Evolutionary conservation across 2,329 filamentous ascomycete species (phyloP), one percentile per base, ranked within the genome.

Genomic region (Aspergillus felis): DNA sequence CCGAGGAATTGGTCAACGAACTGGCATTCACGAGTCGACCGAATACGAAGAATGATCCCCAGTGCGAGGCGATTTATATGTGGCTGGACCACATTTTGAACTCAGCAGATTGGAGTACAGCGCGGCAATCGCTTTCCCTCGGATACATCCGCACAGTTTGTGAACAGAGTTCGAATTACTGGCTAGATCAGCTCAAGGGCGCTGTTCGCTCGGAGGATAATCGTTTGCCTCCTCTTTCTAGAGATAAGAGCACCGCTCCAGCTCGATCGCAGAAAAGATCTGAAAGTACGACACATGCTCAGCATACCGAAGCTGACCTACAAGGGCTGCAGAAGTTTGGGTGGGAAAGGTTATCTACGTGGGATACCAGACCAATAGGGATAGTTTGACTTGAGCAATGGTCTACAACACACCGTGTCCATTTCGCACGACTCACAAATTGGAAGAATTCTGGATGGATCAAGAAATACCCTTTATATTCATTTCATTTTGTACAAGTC

Each of bases 21-120:
- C 65, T 82, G 55, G 70, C 71, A 1, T 66, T 68, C 49, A 55
- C 63, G 29, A 55, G 52, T 3, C 38, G 55, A 35, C 42, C 60
- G 46, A 55, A 66, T 57, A 27, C 58, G 32, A 64, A 69, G 28
- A 49, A 60, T 27, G 67, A 76, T 58, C 66, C 73, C 0, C 61
- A 66, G 6, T 67, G 67, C 38, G 79, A 84, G 67, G 79, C 74
- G 1, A 54, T 79, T 32, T 79, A 74, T 59, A 67, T 76, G 35
- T 85, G 82, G 82, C 62, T 82, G 27, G 62, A 76, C 8, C 79
- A 83, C 63, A 70, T 84, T 9, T 62, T 82, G 27, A 68, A 68
- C 4, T 74, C 74, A 10, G 52, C 68, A 3, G 64, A 67, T 1
- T 81, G 77, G 78, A 63, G 64, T 10, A 61, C 61, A 29, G 60